These are phyloP conservation scores for Boletus rufocinnamomeus DNA, from an alignment of 768 basidiomycete species.

Conservation along the genomic window DNA sequence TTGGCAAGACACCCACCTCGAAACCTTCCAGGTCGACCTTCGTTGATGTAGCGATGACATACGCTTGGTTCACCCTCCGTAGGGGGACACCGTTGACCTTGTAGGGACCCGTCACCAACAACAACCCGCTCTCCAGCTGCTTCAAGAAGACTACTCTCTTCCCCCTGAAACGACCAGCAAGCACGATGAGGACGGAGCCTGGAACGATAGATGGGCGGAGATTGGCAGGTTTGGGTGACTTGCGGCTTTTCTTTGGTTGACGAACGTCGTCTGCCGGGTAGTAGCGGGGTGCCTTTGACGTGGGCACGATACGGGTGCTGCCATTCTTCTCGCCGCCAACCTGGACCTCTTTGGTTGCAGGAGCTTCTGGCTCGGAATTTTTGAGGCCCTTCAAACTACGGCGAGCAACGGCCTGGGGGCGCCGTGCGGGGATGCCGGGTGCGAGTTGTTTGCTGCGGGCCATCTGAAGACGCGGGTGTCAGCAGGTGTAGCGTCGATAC, in stretches of 20 bases:
- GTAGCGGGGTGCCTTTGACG: slow-evolving; percentile 82
- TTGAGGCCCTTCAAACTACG: slow-evolving; percentile 83
- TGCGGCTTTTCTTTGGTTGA: slow-evolving; percentile 89
- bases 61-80: slow-evolving; percentile 97
- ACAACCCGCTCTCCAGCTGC: slow-evolving; percentile 87
- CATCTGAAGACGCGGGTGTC: slow-evolving; percentile 53
- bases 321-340: slow-evolving; percentile 93
- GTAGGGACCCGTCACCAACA: slow-evolving; percentile 96
- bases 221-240: slow-evolving; percentile 73
- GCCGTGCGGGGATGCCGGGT: slow-evolving; percentile 78
- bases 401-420: slow-evolving; percentile 77
- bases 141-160: slow-evolving; percentile 99
- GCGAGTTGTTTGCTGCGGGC: slow-evolving; percentile 85
- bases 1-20: slow-evolving; percentile 53
- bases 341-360: slow-evolving; percentile 73
- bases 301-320: slow-evolving; percentile 82
- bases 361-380: slow-evolving; percentile 67
- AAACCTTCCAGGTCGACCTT: slow-evolving; percentile 78
- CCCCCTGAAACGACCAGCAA: slow-evolving; percentile 96
- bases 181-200: slow-evolving; percentile 92
- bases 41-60: slow-evolving; percentile 97
- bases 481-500: slow-evolving; percentile 24
- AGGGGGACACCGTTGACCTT: slow-evolving; percentile 98
- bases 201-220: slow-evolving; percentile 90
- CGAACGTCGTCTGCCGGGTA: slow-evolving; percentile 95